phyloP scores from a whole-genome alignment of 257 asterid genomes.

The Scutellaria baicalensis region DNA sequence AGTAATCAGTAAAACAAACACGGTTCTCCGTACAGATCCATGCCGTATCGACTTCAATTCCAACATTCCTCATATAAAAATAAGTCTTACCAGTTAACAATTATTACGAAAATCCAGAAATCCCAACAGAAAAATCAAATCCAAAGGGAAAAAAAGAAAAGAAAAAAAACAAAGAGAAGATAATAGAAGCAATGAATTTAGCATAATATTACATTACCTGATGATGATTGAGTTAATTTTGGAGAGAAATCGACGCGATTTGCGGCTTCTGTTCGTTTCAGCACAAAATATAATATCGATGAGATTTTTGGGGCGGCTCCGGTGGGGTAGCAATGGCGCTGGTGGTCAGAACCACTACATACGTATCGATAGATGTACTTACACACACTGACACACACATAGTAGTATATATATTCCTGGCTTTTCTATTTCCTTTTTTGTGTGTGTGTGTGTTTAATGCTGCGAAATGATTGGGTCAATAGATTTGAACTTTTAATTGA shows the following conservation, averaged over 20 bases:
- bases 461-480: too few relatives aligned
- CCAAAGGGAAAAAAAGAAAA: neutral
- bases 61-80: neutral
- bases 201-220: neutral
- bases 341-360: neutral
- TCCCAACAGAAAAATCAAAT: neutral
- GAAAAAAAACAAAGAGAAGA: neutral
- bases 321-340: neutral
- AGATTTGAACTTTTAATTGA: too few relatives aligned
- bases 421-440: too few relatives aligned
- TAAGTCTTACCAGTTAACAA: neutral
- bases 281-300: neutral
- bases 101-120: neutral
- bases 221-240: neutral
- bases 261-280: neutral
- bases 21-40: conserved; percentile 4
- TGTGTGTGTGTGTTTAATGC: too few relatives aligned
- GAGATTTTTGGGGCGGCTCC: neutral
- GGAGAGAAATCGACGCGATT: neutral
- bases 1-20: neutral
- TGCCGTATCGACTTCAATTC: conserved; percentile 1
- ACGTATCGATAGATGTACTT: neutral
- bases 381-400: too few relatives aligned
- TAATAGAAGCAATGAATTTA: neutral
- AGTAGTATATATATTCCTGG: too few relatives aligned